These are phyloP conservation scores for Alternaria sp. DNA, from an alignment of 2,329 filamentous ascomycete genomes.

Conservation along the genomic window DNA sequence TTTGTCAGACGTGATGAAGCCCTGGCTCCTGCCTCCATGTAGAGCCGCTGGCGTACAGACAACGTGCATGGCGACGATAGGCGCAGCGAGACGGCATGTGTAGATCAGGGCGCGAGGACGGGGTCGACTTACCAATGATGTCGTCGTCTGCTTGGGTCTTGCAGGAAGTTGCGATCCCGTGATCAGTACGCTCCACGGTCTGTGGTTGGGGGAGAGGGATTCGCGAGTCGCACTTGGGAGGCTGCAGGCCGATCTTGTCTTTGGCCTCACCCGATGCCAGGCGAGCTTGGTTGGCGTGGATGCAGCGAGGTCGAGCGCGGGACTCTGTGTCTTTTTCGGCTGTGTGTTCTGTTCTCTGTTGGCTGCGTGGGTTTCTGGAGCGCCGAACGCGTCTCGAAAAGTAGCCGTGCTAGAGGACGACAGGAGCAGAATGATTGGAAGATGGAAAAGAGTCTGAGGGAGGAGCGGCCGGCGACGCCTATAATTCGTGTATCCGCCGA, in stretches of 20 bases:
- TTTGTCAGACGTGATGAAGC: not conserved
- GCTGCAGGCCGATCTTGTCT: slow-evolving; percentile 31
- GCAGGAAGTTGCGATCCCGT: slow-evolving; percentile 48
- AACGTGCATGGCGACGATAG: not conserved
- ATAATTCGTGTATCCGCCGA: slow-evolving; percentile 24
- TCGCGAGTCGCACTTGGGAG: slow-evolving; percentile 18
- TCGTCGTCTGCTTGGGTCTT: slow-evolving; percentile 28
- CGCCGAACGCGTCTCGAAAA: not conserved
- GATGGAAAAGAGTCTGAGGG: slow-evolving; percentile 23
- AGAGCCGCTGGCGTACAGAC: not conserved
- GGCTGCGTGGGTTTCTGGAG: not conserved
- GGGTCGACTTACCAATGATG: slow-evolving; percentile 45
- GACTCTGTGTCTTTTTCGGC: slow-evolving; percentile 5
- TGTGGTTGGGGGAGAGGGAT: slow-evolving; percentile 17
- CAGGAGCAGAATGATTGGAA: slow-evolving; percentile 33
- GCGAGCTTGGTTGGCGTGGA: not conserved
- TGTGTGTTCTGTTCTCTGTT: not conserved
- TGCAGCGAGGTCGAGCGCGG: slow-evolving; percentile 18
- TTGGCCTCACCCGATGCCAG: not conserved
- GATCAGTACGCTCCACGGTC: slow-evolving; percentile 35
- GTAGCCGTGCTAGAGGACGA: slow-evolving; percentile 31
- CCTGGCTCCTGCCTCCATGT: not conserved
- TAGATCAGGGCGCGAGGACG: slow-evolving; percentile 22
- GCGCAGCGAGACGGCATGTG: slow-evolving; percentile 1
- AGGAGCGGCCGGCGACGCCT: slow-evolving; percentile 30